Evolutionary conservation across 805 yeast species (phyloP), one percentile per base, ranked within the genome.

Genomic region (Millerozyma miso): DNA sequence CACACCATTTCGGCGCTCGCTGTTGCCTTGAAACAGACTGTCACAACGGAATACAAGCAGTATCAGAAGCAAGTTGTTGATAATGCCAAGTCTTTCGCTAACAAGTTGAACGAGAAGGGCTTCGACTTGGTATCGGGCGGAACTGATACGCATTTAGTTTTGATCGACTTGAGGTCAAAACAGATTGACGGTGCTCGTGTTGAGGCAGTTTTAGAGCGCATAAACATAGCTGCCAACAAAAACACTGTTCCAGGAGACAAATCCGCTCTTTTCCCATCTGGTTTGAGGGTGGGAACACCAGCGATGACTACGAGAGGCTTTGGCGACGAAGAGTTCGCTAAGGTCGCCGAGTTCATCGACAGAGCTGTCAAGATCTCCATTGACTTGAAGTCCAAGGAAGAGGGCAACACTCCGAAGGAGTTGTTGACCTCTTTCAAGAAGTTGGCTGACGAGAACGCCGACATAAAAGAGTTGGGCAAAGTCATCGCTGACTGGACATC

Each of bases 221-320:
- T 87, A 58, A 90, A 91, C 79, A 88, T 93, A 62, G 97, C 98
- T 34, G 80, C 89, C 55, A 93, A 93, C 81, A 93, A 93, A 74
- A 93, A 93, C 80, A 84, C 99, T 37, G 88, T 91, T 52, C 98
- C 99, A 50, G 97, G 97, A 63, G 99, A 91, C 73, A 88, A 85
- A 70, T 85, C 95, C 36, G 98, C 98, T 41, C 77, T 91, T 51
- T 91, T 89, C 51, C 98, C 99, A 63, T 91, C 95, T 57, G 99
- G 99, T 65, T 81, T 91, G 52, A 86, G 99, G 74, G 85, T 91
- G 49, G 99, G 99, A 61, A 86, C 99, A 40, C 99, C 99, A 52
- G 97, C 97, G 44, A 91, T 91, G 98, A 81, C 97, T 51, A 88
- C 97, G 46, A 88, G 99, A 74, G 99, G 99, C 53, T 80, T 89